phyloP scores from a whole-genome alignment of 1,284 basidiomycete species.

The Austroboletus niveus region DNA sequence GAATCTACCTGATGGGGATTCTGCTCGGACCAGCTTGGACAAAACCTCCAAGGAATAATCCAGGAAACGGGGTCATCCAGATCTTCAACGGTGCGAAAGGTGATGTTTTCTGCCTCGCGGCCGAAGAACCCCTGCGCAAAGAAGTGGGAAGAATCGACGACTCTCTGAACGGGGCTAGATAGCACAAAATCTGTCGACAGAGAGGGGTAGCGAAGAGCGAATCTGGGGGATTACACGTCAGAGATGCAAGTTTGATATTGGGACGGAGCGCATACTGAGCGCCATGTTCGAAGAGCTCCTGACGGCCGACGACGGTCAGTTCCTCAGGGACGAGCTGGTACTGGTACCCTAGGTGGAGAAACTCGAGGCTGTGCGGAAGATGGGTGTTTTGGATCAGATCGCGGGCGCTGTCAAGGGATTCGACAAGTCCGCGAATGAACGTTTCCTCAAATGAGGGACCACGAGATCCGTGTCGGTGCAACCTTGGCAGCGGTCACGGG shows the following conservation, averaged over 20 bases:
- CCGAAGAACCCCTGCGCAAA: constrained; percentile 47
- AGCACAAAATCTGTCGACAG: constrained; percentile 36
- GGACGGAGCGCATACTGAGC: constrained; percentile 30
- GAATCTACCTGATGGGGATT: constrained; percentile 7
- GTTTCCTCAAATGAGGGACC: constrained; percentile 35
- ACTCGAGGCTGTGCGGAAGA: constrained; percentile 37
- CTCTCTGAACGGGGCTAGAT: constrained; percentile 45
- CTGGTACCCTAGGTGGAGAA: constrained; percentile 43
- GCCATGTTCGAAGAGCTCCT: constrained; percentile 45
- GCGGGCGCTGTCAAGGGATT: constrained; percentile 33
- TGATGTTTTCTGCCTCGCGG: constrained; percentile 18
- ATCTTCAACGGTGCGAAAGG: constrained; percentile 40
- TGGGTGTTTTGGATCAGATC: constrained; percentile 29
- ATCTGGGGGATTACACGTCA: constrained; percentile 7
- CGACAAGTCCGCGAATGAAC: constrained; percentile 36
- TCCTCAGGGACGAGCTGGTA: constrained; percentile 39
- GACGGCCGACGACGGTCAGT: constrained; percentile 41
- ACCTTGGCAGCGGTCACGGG: constrained; percentile 20
- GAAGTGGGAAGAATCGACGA: constrained; percentile 45
- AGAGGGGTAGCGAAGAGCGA: constrained; percentile 20
- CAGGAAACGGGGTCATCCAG: constrained; percentile 40
- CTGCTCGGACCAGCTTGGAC: constrained; percentile 17
- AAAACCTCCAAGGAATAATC: constrained; percentile 46
- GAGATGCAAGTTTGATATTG: neutral
- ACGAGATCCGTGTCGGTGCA: constrained; percentile 45